Evolutionary conservation across 257 asterid species (phyloP), one percentile per base, ranked within the genome.

Genomic region (Gynochthodes officinalis): DNA sequence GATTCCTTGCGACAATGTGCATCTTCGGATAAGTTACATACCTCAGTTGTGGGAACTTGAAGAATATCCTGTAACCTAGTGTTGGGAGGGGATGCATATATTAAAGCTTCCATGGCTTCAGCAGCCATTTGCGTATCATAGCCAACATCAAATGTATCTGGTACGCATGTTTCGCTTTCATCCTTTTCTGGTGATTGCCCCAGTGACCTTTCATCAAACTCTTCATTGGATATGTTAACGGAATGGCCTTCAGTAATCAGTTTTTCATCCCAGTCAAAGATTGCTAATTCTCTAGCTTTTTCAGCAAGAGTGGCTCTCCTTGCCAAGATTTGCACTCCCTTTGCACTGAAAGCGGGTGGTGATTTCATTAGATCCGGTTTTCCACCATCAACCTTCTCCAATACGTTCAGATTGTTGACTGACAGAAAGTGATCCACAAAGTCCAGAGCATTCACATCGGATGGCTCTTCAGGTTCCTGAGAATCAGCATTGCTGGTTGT

Each of bases 101-200:
- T 28, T 80, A 93, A 84, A 57, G 84, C 85, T 86, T 89, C 89
- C 95, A 93, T 90, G 68, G 96, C 98, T 88, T 90, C 98, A 75
- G 90, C 95, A 49, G 98, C 97, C 64, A 90, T 80, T 80, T 93
- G 98, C 78, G 97, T 93, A 79, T 86, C 89, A 79, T 80, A 57
- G 33, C 97, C 97, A 71, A 88, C 79, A 77, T 81, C 88, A 21
- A 70, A 82, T 13, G 63, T 78, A 37, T 82, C 90, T 54, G 71
- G 78, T 33, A 59, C 43, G 57, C 69, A 57, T 63, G 69, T 55
- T 75, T 25, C 53, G 48, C 57, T 40, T 64, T 76, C 83, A 67
- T 58, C 82, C 39, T 80, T 73, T 75, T 77, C 88, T 61, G 53
- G 67, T 18, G 65, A 70, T 42, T 74, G 70, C 60, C 43, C 67